Percentiles rank a stretch among this genome's conserved stretches.
Evolutionary conservation across 495 filamentous ascomycete genomes (phyloP).

Genomic region (Penicillium pulvis): DNA sequence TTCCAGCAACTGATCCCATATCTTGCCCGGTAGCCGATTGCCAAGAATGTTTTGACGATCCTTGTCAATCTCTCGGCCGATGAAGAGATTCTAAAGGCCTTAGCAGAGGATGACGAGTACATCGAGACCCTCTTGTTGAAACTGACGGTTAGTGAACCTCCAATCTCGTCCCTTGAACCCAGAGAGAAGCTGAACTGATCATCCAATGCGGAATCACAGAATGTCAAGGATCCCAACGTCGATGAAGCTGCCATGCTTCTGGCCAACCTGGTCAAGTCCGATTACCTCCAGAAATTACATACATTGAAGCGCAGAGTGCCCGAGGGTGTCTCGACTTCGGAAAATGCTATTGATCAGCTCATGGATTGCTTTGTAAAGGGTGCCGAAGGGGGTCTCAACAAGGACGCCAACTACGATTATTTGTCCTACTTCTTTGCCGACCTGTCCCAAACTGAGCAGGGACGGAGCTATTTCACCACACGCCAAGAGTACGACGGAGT

Average conservation of each 20-base stretch:
- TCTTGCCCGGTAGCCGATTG: conserved; percentile 63
- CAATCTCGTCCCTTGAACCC: neutral
- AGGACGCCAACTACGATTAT: conserved; percentile 86
- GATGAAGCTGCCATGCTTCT: conserved; percentile 88
- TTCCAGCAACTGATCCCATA: conserved; percentile 7
- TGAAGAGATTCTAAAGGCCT: conserved; percentile 64
- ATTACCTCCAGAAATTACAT: conserved; percentile 67
- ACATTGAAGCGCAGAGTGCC: conserved; percentile 62
- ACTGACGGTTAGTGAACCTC: conserved; percentile 66
- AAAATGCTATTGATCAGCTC: conserved; percentile 80
- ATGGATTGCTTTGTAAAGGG: conserved; percentile 96
- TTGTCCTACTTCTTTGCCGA: conserved; percentile 93
- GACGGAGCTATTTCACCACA: conserved; percentile 74
- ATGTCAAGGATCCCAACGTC: conserved; percentile 68
- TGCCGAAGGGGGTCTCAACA: conserved; percentile 77
- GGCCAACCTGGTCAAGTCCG: conserved; percentile 84
- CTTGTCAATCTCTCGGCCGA: conserved; percentile 89
- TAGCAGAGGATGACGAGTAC: conserved; percentile 81
- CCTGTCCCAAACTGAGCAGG: conserved; percentile 73
- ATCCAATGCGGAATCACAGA: conserved; percentile 37
- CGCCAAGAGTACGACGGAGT: conserved; percentile 74
- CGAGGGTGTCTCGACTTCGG: conserved; percentile 63
- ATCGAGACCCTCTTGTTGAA: conserved; percentile 69
- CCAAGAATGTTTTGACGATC: conserved; percentile 89
- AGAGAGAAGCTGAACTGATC: conserved; percentile 5